Percentiles rank a stretch among this genome's conserved stretches.
Evolutionary conservation across 345 rosid genomes (phyloP).

Genomic region (Melaleuca alternifolia): DNA sequence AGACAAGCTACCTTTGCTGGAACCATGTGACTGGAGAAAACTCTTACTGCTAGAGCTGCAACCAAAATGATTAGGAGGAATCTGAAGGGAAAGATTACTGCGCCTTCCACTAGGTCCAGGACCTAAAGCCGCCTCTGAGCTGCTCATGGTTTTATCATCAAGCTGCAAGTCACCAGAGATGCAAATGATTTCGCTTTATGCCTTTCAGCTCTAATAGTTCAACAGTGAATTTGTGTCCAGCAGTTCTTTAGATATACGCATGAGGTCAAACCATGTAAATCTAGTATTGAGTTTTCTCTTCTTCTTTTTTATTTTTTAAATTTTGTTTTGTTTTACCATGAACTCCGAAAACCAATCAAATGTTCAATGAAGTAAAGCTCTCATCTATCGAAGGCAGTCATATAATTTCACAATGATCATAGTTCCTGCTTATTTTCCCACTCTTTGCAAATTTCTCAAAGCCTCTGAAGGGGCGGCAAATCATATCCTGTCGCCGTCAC

Average conservation of each 20-base stretch:
- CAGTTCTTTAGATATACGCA: background rate
- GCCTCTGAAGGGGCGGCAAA: background rate
- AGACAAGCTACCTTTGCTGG: conserved; percentile 47
- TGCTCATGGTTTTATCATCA: background rate
- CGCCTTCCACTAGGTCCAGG: conserved; percentile 37
- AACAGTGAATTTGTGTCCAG: background rate
- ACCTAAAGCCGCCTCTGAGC: conserved; percentile 19
- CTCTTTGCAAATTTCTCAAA: background rate
- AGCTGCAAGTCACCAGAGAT: background rate
- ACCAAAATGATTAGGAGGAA: conserved; percentile 56
- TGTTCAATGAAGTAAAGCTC: background rate
- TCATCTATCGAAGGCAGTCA: background rate
- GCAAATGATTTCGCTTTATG: background rate
- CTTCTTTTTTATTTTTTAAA: background rate
- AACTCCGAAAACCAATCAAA: background rate
- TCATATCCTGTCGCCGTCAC: background rate
- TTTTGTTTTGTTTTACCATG: background rate
- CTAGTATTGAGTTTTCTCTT: background rate
- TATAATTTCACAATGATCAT: background rate
- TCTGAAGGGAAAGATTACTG: conserved; percentile 69
- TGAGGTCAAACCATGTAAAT: background rate
- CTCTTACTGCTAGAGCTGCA: conserved; percentile 32
- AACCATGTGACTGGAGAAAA: conserved; percentile 32
- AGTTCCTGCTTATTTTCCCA: background rate
- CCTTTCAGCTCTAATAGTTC: background rate